A percentile compares a stretch with the other conserved stretches of the same genome.
phyloP scores from a whole-genome alignment of 176 grass and related monocot genomes.

The Oryza meyeriana region DNA sequence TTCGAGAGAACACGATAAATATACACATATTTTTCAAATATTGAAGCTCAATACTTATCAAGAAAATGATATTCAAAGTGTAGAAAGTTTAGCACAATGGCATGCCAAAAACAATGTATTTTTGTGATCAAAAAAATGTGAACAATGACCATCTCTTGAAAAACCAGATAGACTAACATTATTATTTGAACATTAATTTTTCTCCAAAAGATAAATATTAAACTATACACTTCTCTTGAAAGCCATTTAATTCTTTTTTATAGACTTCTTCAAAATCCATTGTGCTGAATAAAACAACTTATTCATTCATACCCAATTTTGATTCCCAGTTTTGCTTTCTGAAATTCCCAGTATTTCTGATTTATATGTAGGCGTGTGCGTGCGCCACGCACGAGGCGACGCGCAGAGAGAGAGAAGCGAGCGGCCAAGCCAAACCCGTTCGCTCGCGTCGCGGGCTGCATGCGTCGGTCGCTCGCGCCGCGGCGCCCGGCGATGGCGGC shows the following conservation, averaged over 20 bases:
- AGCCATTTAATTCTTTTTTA: background rate
- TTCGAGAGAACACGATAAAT: background rate
- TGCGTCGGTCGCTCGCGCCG: background rate
- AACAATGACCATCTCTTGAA: background rate
- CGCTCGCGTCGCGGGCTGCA: background rate
- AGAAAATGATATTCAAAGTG: too few relatives aligned
- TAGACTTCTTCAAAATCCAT: background rate
- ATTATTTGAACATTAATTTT: background rate
- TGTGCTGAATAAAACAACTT: background rate
- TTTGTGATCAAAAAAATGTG: background rate
- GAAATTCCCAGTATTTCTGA: background rate
- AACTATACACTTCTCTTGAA: background rate
- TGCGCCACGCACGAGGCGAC: too few relatives aligned
- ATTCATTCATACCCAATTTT: background rate
- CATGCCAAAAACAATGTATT: background rate
- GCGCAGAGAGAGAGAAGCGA: too few relatives aligned
- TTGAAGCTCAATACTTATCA: too few relatives aligned
- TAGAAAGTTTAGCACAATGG: too few relatives aligned
- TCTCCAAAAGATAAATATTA: background rate
- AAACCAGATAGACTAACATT: background rate
- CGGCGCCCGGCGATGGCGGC: constrained; percentile 5
- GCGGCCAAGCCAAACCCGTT: background rate
- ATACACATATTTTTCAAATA: too few relatives aligned
- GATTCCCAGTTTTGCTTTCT: background rate
- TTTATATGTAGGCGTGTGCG: background rate